Base-by-base conservation (phyloP, 371 early-diverging fungal species). In the Fennellomyces sp. region DNA sequence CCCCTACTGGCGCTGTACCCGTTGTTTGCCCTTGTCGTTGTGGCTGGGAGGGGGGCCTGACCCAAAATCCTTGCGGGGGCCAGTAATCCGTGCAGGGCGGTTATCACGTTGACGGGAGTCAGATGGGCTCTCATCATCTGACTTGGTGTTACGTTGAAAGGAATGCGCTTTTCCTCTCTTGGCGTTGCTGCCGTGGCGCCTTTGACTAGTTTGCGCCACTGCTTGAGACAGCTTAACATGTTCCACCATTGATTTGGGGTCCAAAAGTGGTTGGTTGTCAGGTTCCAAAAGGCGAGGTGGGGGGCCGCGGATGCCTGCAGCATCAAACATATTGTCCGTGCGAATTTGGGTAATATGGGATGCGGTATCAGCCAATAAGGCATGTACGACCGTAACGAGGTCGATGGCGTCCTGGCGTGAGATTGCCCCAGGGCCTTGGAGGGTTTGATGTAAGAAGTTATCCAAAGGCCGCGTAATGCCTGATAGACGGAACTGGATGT, bases 401-500 rank as follows among this genome's bases (percentile, higher is more conserved):
- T 23, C 2, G 3, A 50, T 17, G 21, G 51, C 8, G 6, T 13
- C n/a, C n/a, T n/a, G n/a, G n/a, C n/a, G n/a, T n/a, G n/a, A n/a
- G n/a, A n/a, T n/a, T n/a, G n/a, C n/a, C n/a, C n/a, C n/a, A n/a
- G 6, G 12, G n/a, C 11, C 2, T 3, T 17, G 17, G 13, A 13
- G 1, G 29, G 29, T 50, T 28, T 15, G 7, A 29, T 50, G 51
- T 1, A 28, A 19, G 48, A 41, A 59, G n/a, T 25, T 19, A 31
- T 52, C 52, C 28, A 59, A 1, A 5, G 59, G 52, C 5, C 51
- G 52, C 6, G 59, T 51, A 27, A 59, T 11, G 2, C 59, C 59
- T 4, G 59, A 52, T 6, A 59, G 52, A 13, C 52, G 35, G 33
- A 27, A 59, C 35, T 59, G 59, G 11, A 59, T 35, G 28, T 50